phyloP scores from a whole-genome alignment of 805 yeast species.

The Candida quercuum region DNA sequence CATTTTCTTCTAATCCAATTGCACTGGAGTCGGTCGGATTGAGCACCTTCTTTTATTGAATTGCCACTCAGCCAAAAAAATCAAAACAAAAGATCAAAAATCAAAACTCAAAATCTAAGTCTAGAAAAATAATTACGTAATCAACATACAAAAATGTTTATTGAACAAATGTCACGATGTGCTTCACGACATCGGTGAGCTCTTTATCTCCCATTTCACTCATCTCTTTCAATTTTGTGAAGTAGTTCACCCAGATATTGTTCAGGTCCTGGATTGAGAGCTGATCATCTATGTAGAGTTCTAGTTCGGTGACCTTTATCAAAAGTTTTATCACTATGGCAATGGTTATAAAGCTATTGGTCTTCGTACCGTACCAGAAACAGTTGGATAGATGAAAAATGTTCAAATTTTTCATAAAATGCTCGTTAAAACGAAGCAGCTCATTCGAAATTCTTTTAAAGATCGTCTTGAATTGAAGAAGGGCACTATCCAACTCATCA shows the following conservation, averaged over 20 bases:
- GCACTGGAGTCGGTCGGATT: no score
- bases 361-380: constrained; percentile 16
- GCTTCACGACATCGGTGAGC: not conserved
- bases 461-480: constrained; percentile 9
- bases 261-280: constrained; percentile 3
- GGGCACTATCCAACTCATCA: constrained; percentile 1
- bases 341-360: constrained; percentile 17
- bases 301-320: constrained; percentile 12
- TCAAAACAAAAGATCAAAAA: no score
- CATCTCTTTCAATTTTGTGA: constrained; percentile 1
- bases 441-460: constrained; percentile 13
- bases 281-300: constrained; percentile 16
- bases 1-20: constrained; percentile 5
- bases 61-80: not conserved
- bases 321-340: constrained; percentile 17
- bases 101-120: not conserved
- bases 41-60: not conserved
- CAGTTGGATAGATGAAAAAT: constrained; percentile 15
- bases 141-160: not conserved
- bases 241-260: constrained; percentile 4
- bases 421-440: constrained; percentile 12
- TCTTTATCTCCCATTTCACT: not conserved
- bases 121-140: not conserved
- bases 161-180: not conserved
- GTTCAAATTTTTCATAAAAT: constrained; percentile 16